phyloP scores from a whole-genome alignment of 106 monocot genomes.

The Dactylorhiza incarnata region DNA sequence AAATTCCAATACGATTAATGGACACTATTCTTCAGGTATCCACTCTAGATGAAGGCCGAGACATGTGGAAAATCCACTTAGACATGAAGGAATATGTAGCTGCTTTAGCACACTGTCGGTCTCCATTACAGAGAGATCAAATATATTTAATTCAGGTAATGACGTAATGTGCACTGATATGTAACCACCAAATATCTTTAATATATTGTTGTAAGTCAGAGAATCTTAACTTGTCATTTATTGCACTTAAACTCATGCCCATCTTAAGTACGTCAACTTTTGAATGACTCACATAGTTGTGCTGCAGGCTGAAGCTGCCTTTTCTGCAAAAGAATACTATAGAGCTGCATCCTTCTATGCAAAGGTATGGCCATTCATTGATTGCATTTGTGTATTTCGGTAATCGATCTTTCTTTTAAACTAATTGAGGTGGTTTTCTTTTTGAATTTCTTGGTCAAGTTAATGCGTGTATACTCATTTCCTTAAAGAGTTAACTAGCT shows the following conservation, averaged over 20 bases:
- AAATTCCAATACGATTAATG: neutral
- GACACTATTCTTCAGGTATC: constrained; percentile 56
- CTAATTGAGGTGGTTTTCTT: no score
- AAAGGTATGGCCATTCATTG: constrained; percentile 45
- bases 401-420: no score
- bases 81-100: constrained; percentile 77
- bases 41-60: constrained; percentile 77
- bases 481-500: no score
- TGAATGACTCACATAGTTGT: neutral
- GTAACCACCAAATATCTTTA: neutral
- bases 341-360: constrained; percentile 97
- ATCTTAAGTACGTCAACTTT: neutral
- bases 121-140: constrained; percentile 80
- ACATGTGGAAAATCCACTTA: constrained; percentile 96
- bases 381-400: no score
- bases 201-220: neutral
- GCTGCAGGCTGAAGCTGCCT: constrained; percentile 87
- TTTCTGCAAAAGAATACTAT: constrained; percentile 72
- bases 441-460: no score
- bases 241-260: neutral
- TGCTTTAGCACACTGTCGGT: constrained; percentile 89
- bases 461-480: no score
- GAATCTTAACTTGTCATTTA: neutral
- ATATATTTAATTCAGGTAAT: constrained; percentile 86
- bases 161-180: constrained; percentile 38